Base-by-base conservation (phyloP, 768 basidiomycete species). In the Pleurotus platypus region DNA sequence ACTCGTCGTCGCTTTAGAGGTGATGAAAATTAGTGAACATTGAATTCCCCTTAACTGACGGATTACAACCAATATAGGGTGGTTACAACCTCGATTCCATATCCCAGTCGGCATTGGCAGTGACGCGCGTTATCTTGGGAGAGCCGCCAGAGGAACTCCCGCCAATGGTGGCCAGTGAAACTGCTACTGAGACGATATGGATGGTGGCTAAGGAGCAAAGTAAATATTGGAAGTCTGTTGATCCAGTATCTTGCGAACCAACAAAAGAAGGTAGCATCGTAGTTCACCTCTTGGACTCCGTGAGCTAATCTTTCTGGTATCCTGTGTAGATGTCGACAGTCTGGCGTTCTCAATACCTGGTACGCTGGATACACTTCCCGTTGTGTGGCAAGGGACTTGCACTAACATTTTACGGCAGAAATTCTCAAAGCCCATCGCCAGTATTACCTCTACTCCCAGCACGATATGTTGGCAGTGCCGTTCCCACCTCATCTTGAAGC, bases 81-180 rank as follows among this genome's bases (percentile, higher is more conserved):
- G 97, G 97, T 1, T 99, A 99, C 71, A 94, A 94, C 64, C 80
- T 98, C 24, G 81, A 91, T 13, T 88, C 97, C 2, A 92, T 95
- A 61, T 89, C 94, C 16, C 78, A 76, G 13, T 98, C 94, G 18
- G 90, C 94, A 0, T 69, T 94, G 37, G 95, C 94, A 1, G 96
- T 98, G 27, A 84, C 90, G 5, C 78, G 82, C 58, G 81, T 93
- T n/a, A 72, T 98, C n/a, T 80, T 98, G 6, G 97, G 97, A 2
- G 90, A 94, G 61, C 78, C 89, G 2, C 93, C 95, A 0, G 87
- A 87, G 1, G 80, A 85, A 58, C 71, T 98, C 5, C 79, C 82
- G 0, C 80, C 90, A 0, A 73, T 93, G 71, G 74, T 82, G 24
- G 94, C 94, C 1, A 85, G 83, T 3, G 89, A 93, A 56, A 77